Percentiles rank a stretch among this genome's conserved stretches.
phyloP scores from a whole-genome alignment of 2,329 filamentous ascomycete genomes.

The Chaetomiaceae sp. region DNA sequence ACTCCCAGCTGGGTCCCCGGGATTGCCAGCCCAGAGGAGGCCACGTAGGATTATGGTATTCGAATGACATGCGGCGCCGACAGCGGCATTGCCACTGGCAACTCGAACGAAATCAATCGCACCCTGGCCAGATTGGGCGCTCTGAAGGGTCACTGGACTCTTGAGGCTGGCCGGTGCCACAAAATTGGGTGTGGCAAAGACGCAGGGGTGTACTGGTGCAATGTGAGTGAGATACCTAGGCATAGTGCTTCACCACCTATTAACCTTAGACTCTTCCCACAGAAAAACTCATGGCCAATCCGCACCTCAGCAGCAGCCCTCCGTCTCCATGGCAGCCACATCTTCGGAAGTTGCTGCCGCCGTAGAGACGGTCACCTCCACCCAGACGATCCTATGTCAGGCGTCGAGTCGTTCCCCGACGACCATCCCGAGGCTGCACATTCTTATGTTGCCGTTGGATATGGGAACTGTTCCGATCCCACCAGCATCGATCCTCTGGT shows the following conservation, averaged over 20 bases:
- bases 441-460: neutral
- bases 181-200: neutral
- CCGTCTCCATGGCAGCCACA: neutral
- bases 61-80: neutral
- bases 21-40: neutral
- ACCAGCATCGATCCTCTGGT: neutral
- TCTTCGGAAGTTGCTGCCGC: neutral
- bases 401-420: neutral
- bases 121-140: neutral
- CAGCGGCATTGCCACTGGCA: neutral
- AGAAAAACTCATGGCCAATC: slow-evolving; percentile 1
- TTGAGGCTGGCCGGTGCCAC: neutral
- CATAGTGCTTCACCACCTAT: too few relatives aligned
- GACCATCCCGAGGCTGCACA: slow-evolving; percentile 3
- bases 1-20: neutral
- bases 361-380: neutral
- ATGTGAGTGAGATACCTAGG: slow-evolving; percentile 1
- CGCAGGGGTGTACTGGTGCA: slow-evolving; percentile 11
- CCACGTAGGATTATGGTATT: neutral
- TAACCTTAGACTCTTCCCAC: neutral
- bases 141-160: neutral
- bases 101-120: neutral
- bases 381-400: neutral
- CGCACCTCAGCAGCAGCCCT: neutral
- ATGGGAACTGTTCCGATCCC: neutral